Base-by-base conservation (phyloP, 225 moss, liverwort and hornwort genomes). In the Bryoerythrophyllum caledonicum region DNA sequence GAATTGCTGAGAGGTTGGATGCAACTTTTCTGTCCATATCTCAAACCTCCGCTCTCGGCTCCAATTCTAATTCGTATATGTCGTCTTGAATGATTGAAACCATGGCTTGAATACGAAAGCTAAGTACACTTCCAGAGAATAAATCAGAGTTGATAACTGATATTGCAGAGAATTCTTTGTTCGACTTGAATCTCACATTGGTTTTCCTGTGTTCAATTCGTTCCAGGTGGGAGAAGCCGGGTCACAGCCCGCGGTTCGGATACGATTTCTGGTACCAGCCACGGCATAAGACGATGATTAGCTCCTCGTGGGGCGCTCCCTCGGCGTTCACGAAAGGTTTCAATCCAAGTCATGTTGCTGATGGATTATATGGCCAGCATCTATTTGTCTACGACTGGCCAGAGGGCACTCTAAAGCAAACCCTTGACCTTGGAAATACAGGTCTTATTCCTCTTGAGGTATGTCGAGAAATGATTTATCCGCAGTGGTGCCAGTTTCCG, bases 261-360 rank as follows among this genome's bases (percentile, higher is more conserved):
- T 99, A 99, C 21, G 97, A 99, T 80, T 99, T 99, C 71, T 99
- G 95, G 97, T 99, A 99, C 66, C 97, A 99, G 77, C 95, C 97
- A 63, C 97, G 92, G 38, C 93, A 93, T 58, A 97, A 93, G 10
- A 93, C 92, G 16, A 97, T 97, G 96, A 97, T 97, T 65, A 99
- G 95, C 74, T 99, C 97, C n/a, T 99, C 97, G 20, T 95, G 93
- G 93, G 97, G 97, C 30, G 97, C 97, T 48, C 97, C 97, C 21
- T 80, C 35, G 73, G 97, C 95, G 19, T 99, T 99, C 68, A 85
- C 85, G 10, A 86, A 99, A 85, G 97, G 97, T 1, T 99, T 99
- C 60, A 91, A 99, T 81, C 97, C 95, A 24, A 78, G 81, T 65
- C 85, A 99, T 80, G 95, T 99, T 68, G 89, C 90, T 11, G 88